Base-by-base conservation (phyloP, 2,329 filamentous ascomycete species). In the Talaromyces sp. region DNA sequence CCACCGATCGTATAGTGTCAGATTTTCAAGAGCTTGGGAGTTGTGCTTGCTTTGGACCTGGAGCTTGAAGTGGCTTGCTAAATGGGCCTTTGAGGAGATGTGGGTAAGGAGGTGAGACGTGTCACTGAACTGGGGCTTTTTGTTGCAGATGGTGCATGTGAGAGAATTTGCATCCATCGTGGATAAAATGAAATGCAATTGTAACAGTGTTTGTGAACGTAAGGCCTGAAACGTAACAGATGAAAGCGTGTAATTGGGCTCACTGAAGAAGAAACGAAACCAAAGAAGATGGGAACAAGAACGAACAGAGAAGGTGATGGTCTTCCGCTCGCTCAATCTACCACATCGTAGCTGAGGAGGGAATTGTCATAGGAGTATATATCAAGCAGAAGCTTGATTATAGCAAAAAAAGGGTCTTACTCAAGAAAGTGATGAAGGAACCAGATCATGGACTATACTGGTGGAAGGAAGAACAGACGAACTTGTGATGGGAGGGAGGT, bases 41-140 rank as follows among this genome's bases (percentile, higher is more conserved):
- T 96, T 90, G 54, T 86, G 83, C 62, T 87, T 85, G 63, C 89
- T 86, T 65, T 86, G 87, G 69, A 97, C 86, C 71, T 92, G 89
- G 61, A 92, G 84, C 73, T 92, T 92, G 80, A 93, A 96, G 72
- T 91, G 88, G 74, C 92, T 86, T 66, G 92, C 89, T 39, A 97
- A 82, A 75, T 98, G 94, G n/a, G 90, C 90, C 75, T 97, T 97
- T 69, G 93, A 97, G 66, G 90, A 88, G 68, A 97, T 87, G 74
- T 98, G 94, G 13, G 94, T 98, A 73, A 98, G 86, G 43, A 97
- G 83, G 77, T 97, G 94, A 39, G 93, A 97, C 52, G 93, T 84
- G 77, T 98, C 94, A 64, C 92, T 96, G 79, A 97, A 97, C 35
- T 80, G 86, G 45, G 92, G 91, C 67, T 85, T 85, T 70, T 89